Conservation (phyloP, 2,329 filamentous ascomycete genomes). For the Cordyceps fumosorosea region DNA sequence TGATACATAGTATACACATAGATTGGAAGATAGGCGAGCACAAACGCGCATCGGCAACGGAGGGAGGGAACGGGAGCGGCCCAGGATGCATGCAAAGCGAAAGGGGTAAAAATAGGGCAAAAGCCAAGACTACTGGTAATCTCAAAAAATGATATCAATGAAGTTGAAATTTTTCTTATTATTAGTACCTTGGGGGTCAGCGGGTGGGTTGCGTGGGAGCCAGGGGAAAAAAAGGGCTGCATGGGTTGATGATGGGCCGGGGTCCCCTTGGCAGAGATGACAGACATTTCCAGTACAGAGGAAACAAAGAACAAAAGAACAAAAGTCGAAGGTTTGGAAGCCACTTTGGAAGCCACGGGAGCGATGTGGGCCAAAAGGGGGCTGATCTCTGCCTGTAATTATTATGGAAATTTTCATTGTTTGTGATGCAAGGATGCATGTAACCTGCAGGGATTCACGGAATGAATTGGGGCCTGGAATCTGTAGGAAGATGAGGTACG, state of each 20-base stretch:
- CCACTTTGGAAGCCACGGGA: constrained; percentile 1
- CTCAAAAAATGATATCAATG: too few relatives aligned
- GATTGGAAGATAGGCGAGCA: too few relatives aligned
- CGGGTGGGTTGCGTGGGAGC: not conserved
- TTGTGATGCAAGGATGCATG: not conserved
- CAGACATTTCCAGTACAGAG: too few relatives aligned
- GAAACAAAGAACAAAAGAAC: too few relatives aligned
- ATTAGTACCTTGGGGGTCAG: not conserved
- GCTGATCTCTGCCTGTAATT: not conserved
- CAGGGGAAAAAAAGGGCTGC: not conserved
- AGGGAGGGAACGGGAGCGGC: too few relatives aligned
- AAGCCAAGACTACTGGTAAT: too few relatives aligned
- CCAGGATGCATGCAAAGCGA: too few relatives aligned
- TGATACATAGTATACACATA: too few relatives aligned
- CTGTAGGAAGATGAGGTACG: too few relatives aligned
- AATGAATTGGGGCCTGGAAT: not conserved
- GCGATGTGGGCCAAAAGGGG: not conserved
- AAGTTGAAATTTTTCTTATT: not conserved
- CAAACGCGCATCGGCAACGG: too few relatives aligned
- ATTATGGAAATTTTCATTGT: not conserved
- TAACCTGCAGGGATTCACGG: not conserved
- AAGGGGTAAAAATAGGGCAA: too few relatives aligned
- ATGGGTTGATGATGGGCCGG: not conserved
- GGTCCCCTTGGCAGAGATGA: not conserved
- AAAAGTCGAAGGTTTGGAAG: not conserved